Conservation (phyloP, 441 rosid species). For the Cnidoscolus chayamansa region DNA sequence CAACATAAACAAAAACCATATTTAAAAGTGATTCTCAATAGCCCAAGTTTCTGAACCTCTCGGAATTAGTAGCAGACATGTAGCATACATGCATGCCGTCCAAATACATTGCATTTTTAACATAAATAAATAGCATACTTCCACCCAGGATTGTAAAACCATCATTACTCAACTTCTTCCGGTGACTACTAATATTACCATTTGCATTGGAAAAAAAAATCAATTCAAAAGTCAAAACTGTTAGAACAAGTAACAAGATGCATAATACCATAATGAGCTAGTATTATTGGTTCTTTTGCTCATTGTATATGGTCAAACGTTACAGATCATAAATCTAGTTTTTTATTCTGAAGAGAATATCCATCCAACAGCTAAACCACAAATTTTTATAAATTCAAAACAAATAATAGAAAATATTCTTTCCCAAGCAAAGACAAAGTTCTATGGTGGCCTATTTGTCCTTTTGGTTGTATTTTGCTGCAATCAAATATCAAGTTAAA, state of each 20-base stretch:
- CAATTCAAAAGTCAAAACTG: background rate
- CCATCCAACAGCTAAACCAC: background rate
- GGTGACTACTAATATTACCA: background rate
- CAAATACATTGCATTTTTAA: background rate
- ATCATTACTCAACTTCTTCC: background rate
- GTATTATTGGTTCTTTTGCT: background rate
- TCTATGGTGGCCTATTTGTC: constrained; percentile 24
- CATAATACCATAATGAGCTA: background rate
- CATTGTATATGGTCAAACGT: background rate
- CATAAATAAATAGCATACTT: background rate
- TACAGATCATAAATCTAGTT: constrained; percentile 2
- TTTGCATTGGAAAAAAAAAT: background rate
- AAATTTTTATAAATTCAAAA: constrained; percentile 1
- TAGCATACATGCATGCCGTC: background rate
- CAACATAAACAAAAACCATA: background rate
- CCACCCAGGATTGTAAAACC: background rate
- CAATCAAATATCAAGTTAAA: background rate
- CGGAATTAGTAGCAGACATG: background rate
- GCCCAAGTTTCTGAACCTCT: background rate
- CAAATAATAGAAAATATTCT: background rate
- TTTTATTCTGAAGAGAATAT: background rate
- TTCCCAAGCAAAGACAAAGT: constrained; percentile 30
- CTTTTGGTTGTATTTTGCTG: constrained; percentile 16
- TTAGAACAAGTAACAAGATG: background rate
- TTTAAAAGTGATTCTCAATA: background rate